These are phyloP conservation scores for Daldinia childiae DNA, from an alignment of 495 filamentous ascomycete genomes.

Conservation along the genomic window DNA sequence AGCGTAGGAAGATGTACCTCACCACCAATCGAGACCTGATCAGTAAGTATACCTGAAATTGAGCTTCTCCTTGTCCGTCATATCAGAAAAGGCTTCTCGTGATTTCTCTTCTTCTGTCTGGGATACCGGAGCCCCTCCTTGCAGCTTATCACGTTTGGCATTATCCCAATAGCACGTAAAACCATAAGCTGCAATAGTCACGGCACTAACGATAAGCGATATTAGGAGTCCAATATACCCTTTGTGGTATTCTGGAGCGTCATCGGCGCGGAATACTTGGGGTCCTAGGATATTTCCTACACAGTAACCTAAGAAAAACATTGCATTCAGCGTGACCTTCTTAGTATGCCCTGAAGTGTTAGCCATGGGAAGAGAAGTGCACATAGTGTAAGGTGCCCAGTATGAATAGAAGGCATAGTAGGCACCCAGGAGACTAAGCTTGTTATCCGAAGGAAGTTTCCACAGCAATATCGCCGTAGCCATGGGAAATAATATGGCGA, in stretches of 20 bases:
- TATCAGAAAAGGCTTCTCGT: constrained; percentile 57
- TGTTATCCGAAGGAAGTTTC: constrained; percentile 57
- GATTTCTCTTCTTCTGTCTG: constrained; percentile 30
- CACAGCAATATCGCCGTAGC: constrained; percentile 63
- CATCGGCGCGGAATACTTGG: not conserved
- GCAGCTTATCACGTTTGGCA: constrained; percentile 18
- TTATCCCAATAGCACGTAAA: constrained; percentile 16
- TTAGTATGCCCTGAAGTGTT: constrained; percentile 64
- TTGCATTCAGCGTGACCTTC: constrained; percentile 68
- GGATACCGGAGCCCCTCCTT: constrained; percentile 67
- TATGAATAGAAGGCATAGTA: constrained; percentile 62
- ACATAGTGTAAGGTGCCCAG: constrained; percentile 67
- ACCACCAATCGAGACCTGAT: not conserved
- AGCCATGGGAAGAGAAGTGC: constrained; percentile 64
- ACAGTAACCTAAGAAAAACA: constrained; percentile 60
- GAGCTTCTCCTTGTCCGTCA: constrained; percentile 69
- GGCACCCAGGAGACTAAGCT: constrained; percentile 62
- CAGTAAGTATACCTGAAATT: constrained; percentile 56
- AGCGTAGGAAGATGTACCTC: not conserved
- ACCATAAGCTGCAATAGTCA: constrained; percentile 6
- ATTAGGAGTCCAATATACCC: constrained; percentile 59
- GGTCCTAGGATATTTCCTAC: constrained; percentile 23
- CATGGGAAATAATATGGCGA: constrained; percentile 57
- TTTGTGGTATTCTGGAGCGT: constrained; percentile 30
- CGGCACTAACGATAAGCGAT: constrained; percentile 2